Evolutionary conservation across 768 basidiomycete species (phyloP).

Genomic region (Lanmaoa rubissima): DNA sequence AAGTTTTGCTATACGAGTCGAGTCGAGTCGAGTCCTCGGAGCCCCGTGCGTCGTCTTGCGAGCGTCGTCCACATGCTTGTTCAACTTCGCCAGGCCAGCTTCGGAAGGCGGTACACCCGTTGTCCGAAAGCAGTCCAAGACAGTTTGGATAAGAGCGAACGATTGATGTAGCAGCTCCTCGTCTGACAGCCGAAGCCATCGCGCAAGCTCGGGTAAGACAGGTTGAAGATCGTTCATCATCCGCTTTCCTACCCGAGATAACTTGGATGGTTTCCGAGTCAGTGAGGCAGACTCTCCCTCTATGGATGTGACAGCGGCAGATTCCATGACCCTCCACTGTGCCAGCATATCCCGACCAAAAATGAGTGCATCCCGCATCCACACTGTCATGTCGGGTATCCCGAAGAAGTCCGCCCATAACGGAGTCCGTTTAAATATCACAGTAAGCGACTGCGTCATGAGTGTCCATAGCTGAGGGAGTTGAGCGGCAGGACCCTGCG

Average conservation of each 20-base stretch:
- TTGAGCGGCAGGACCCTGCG: conserved; percentile 46
- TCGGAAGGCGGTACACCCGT: conserved; percentile 54
- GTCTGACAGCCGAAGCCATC: conserved; percentile 93
- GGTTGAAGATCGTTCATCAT: conserved; percentile 79
- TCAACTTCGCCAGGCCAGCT: conserved; percentile 61
- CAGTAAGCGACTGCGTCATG: conserved; percentile 75
- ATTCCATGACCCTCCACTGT: conserved; percentile 78
- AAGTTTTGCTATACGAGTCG: conserved; percentile 59
- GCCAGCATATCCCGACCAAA: conserved; percentile 85
- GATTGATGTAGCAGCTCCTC: conserved; percentile 89
- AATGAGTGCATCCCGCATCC: conserved; percentile 98
- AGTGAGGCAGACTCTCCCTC: conserved; percentile 20
- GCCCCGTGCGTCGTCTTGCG: conserved; percentile 46
- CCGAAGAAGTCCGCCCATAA: conserved; percentile 81
- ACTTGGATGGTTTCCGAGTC: conserved; percentile 38
- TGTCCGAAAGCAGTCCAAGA: conserved; percentile 75
- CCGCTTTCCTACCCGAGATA: conserved; percentile 61
- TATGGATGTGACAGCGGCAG: conserved; percentile 38
- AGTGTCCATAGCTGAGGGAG: conserved; percentile 76
- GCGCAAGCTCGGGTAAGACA: conserved; percentile 73
- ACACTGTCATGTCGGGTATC: conserved; percentile 81
- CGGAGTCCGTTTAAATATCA: conserved; percentile 84
- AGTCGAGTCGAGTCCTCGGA: conserved; percentile 50
- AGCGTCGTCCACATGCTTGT: conserved; percentile 61
- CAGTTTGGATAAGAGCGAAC: conserved; percentile 74